Conservation (phyloP, 2,329 filamentous ascomycete species). For the Aspergillus sp. region DNA sequence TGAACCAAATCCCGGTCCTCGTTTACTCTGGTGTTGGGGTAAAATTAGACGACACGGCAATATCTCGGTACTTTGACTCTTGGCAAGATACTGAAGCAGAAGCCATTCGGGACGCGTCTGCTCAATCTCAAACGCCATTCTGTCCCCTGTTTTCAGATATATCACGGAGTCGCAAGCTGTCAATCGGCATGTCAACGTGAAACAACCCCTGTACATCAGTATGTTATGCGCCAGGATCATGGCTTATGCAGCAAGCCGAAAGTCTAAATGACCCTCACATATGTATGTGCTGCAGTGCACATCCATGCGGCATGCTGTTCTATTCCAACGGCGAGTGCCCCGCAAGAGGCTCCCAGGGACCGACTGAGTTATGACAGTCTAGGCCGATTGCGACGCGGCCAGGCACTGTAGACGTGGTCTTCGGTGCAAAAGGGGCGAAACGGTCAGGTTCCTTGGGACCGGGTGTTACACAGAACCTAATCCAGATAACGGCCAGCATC, state of each 20-base stretch:
- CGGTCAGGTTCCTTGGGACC: background rate
- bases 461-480: background rate
- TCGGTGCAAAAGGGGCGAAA: background rate
- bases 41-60: background rate
- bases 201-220: constrained; percentile 6
- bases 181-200: background rate
- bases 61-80: background rate
- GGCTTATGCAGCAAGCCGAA: constrained; percentile 17
- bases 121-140: background rate
- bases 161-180: background rate
- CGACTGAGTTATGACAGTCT: background rate
- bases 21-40: constrained; percentile 1
- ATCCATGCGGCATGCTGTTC: background rate
- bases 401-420: background rate
- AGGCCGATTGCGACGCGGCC: background rate
- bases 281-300: background rate
- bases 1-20: background rate
- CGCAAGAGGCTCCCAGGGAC: background rate
- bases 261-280: constrained; percentile 12
- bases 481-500: background rate
- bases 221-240: constrained; percentile 11
- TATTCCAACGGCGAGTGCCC: background rate
- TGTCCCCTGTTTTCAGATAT: constrained; percentile 4
- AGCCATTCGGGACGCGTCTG: background rate
- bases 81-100: background rate